Percentiles rank a stretch among this genome's conserved stretches.
Conservation (phyloP, 2,329 filamentous ascomycete species). For the Verticillium nubilum region DNA sequence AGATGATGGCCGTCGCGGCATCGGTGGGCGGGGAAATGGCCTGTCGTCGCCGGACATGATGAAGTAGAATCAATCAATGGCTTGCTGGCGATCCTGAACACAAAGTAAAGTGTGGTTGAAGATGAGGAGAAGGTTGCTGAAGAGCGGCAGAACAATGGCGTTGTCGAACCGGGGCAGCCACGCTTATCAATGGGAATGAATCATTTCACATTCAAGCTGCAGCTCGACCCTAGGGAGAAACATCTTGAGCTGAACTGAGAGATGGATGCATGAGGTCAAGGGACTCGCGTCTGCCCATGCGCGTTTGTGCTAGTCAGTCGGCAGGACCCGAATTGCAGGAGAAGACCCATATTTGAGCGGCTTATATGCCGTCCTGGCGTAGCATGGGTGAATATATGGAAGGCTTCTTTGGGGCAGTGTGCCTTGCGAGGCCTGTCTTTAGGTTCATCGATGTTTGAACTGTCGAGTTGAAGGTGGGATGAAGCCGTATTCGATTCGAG, state of each 20-base stretch:
- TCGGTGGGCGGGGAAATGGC: neutral
- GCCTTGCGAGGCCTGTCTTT: too few species aligned
- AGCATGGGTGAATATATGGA: neutral
- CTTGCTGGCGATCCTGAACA: neutral
- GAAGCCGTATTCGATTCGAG: neutral
- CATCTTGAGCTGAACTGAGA: neutral
- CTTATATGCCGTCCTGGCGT: neutral
- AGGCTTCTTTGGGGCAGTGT: neutral
- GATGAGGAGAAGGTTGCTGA: neutral
- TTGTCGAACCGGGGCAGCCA: neutral
- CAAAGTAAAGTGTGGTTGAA: too few species aligned
- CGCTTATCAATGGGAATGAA: neutral
- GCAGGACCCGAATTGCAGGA: neutral
- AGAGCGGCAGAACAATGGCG: neutral
- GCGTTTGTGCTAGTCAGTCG: neutral
- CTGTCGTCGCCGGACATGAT: neutral
- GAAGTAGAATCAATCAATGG: neutral
- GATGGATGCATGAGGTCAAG: neutral
- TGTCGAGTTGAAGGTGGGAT: neutral
- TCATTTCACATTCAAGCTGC: neutral
- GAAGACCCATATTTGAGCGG: neutral
- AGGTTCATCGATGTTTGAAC: neutral
- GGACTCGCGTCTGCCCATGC: neutral
- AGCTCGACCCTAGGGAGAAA: neutral
- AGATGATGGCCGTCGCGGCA: neutral